phyloP scores from a whole-genome alignment of 805 yeast genomes.

The Candida michaelii region DNA sequence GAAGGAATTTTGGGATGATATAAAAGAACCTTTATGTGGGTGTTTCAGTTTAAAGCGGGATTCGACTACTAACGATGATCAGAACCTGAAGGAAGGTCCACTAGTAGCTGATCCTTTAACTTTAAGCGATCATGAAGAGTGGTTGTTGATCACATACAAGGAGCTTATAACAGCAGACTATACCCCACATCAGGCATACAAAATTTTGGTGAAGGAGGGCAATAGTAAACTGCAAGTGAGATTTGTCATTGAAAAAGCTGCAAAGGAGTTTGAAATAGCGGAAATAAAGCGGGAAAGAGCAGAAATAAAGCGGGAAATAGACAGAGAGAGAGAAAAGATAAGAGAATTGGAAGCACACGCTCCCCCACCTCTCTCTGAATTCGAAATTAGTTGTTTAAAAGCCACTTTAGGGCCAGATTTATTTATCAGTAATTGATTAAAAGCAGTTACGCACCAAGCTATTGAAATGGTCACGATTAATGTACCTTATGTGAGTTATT shows the following conservation, averaged over 20 bases:
- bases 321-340: not conserved
- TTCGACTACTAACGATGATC: not conserved
- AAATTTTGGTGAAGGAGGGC: not conserved
- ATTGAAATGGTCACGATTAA: too few relatives aligned
- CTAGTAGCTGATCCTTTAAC: not conserved
- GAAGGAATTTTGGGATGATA: not conserved
- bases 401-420: not conserved
- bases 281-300: not conserved
- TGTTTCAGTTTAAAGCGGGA: not conserved
- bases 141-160: not conserved
- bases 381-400: not conserved
- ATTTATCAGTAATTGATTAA: not conserved
- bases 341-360: not conserved
- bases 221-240: not conserved
- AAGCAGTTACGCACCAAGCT: too few relatives aligned
- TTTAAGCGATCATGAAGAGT: not conserved
- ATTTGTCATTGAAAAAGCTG: not conserved
- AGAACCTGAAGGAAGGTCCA: not conserved
- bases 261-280: not conserved
- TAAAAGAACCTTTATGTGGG: not conserved
- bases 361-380: not conserved
- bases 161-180: not conserved
- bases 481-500: too few relatives aligned
- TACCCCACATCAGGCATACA: not conserved
- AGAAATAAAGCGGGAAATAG: not conserved